A percentile compares a stretch with the other conserved stretches of the same genome.
Conservation (phyloP, 2,329 filamentous ascomycete genomes). For the Corniculantispora saksenae region DNA sequence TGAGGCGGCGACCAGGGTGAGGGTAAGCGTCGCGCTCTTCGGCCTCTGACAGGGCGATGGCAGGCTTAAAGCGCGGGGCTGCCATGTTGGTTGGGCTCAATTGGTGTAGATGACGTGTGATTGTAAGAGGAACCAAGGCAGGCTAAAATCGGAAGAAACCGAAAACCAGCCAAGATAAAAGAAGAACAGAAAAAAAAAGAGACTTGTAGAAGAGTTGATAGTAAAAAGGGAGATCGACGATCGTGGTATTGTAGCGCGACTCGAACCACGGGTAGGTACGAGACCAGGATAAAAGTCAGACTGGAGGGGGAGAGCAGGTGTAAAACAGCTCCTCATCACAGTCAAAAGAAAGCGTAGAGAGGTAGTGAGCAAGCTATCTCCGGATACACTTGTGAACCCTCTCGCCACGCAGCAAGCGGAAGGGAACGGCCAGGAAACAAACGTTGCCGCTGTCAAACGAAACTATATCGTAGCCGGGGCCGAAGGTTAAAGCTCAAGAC, state of each 20-base stretch:
- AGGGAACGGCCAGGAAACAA: neutral
- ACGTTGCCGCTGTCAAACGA: neutral
- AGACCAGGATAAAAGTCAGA: neutral
- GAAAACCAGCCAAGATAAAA: neutral
- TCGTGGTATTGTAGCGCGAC: neutral
- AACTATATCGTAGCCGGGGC: neutral
- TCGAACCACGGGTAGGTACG: neutral
- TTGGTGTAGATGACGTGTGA: neutral
- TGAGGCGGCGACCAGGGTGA: conserved; percentile 18
- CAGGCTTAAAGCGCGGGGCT: conserved; percentile 9
- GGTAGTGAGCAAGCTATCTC: neutral
- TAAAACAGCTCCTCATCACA: conserved; percentile 6
- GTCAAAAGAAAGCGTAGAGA: neutral
- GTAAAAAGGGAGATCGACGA: neutral
- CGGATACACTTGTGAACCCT: conserved; percentile 1
- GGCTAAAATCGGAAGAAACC: neutral
- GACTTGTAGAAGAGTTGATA: neutral
- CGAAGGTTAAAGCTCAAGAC: neutral
- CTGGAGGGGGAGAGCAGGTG: neutral
- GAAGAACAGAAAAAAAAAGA: neutral
- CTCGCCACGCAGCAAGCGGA: neutral
- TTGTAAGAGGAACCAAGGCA: neutral
- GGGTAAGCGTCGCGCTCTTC: conserved; percentile 15
- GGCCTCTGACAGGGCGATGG: conserved; percentile 13
- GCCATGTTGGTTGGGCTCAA: conserved; percentile 3